Evolutionary conservation across 306 rosid genomes (phyloP).

Genomic region (Lathyrus aphaca): DNA sequence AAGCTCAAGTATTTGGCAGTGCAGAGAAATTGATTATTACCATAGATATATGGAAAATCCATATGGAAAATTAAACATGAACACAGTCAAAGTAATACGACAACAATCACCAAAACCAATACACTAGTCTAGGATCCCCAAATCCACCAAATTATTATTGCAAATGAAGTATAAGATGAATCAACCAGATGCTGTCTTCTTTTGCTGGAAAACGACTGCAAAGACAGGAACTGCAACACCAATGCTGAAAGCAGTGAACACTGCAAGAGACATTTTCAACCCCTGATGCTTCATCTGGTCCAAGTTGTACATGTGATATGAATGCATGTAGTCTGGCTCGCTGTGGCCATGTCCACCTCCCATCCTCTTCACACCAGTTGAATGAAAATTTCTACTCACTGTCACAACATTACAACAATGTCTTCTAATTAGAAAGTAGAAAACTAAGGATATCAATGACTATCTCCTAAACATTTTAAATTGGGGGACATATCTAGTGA

Average conservation of each 20-base stretch:
- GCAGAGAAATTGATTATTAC: constrained; percentile 41
- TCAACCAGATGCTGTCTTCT: constrained; percentile 58
- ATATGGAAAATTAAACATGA: constrained; percentile 41
- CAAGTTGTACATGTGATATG: constrained; percentile 62
- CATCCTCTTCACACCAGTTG: constrained; percentile 57
- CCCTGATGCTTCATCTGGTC: constrained; percentile 52
- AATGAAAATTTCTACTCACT: constrained; percentile 53
- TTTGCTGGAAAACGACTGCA: constrained; percentile 63
- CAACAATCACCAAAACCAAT: constrained; percentile 30
- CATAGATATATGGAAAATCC: constrained; percentile 38
- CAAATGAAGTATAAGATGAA: constrained; percentile 15
- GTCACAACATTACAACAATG: constrained; percentile 35
- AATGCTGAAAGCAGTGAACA: constrained; percentile 55
- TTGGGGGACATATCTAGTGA: neutral
- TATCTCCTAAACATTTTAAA: neutral
- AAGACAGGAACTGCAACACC: constrained; percentile 54
- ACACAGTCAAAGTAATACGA: constrained; percentile 28
- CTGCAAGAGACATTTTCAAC: constrained; percentile 58
- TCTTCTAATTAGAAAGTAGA: constrained; percentile 9
- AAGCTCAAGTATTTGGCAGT: constrained; percentile 5
- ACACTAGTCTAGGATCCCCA: constrained; percentile 38
- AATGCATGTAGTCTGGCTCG: constrained; percentile 52
- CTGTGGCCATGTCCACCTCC: constrained; percentile 57
- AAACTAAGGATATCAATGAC: neutral
- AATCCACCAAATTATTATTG: constrained; percentile 37